Conservation (phyloP, 1,139 yeast species). For the Williopsis jadinii region DNA sequence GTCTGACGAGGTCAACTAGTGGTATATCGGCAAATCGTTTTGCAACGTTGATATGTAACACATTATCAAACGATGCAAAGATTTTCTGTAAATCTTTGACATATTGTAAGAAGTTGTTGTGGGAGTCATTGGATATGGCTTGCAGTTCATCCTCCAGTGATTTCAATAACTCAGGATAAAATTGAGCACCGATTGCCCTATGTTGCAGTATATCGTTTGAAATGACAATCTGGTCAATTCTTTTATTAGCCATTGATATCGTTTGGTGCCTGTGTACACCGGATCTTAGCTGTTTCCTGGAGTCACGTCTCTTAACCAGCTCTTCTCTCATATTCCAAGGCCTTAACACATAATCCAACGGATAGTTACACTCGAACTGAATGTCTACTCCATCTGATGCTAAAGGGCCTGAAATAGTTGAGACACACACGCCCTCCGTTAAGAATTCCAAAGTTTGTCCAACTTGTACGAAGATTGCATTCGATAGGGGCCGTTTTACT, state of each 20-base stretch:
- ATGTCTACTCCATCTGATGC: constrained; percentile 37
- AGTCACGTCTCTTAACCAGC: constrained; percentile 28
- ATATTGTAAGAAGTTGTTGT: too few species aligned
- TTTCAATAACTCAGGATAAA: constrained; percentile 46
- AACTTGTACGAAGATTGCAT: constrained; percentile 37
- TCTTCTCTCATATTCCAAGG: constrained; percentile 28
- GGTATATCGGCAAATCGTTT: constrained; percentile 16
- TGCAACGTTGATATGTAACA: constrained; percentile 11
- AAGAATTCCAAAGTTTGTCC: constrained; percentile 46
- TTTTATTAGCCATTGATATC: too few species aligned
- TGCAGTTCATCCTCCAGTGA: constrained; percentile 5
- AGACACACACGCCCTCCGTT: constrained; percentile 44
- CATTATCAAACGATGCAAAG: constrained; percentile 15
- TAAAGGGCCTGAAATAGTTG: constrained; percentile 50
- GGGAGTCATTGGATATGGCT: background rate
- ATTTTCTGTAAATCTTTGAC: constrained; percentile 11
- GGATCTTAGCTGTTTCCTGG: constrained; percentile 31
- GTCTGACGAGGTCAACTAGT: constrained; percentile 9
- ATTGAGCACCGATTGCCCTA: constrained; percentile 49
- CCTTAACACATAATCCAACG: constrained; percentile 24
- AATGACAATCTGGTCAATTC: too few species aligned
- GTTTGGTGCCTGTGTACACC: background rate
- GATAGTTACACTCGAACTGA: constrained; percentile 34
- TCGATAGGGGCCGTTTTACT: constrained; percentile 29
- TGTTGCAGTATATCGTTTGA: constrained; percentile 48